Evolutionary conservation across 2,329 filamentous ascomycete species (phyloP), one percentile per base, ranked within the genome.

Genomic region (Pseudocercospora crystallina): DNA sequence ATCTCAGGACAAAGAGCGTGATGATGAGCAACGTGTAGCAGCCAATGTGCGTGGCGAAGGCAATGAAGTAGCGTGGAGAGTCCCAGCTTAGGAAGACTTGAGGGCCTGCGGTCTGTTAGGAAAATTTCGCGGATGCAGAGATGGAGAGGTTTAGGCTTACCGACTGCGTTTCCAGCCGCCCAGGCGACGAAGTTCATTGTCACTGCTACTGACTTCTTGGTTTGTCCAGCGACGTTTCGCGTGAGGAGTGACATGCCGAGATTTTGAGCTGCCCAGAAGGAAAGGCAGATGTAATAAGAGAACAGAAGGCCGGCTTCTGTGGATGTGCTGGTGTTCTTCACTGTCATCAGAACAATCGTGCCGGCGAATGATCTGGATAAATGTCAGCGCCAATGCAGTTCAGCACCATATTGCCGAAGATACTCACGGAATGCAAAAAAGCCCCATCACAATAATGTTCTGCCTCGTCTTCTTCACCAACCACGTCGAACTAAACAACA

Each of bases 201-300:
- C 2, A 89, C 79, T 5, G 81, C 82, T 8, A 84, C 78, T 0
- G 80, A 78, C 67, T 88, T 89, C 71, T 90, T 90, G 1, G 86
- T 89, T 60, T 87, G 84, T 0, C 86, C 86, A 20, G 82, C 86
- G 8, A 88, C 74, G 62, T 89, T 89, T 12, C 85, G 78, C 0
- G 56, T 53, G 9, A 61, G 46, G 33, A 61, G 46, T 47, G 48
- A 51, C 62, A 65, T 65, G 17, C 62, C 59, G 10, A 67, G 49
- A 44, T 58, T 62, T 35, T 66, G 62, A 0, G 85, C 85, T 0
- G 86, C 84, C 86, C 86, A 90, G 78, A 90, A 90, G 5, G 84
- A 88, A 13, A 89, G 76, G 0, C 83, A 85, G 54, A 90, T 85
- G 71, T 90, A 90, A 75, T 90, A 90, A 62, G 78, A 80, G 62